Evolutionary conservation across 805 yeast species (phyloP), one percentile per base, ranked within the genome.

Genomic region (Spathaspora sp.): DNA sequence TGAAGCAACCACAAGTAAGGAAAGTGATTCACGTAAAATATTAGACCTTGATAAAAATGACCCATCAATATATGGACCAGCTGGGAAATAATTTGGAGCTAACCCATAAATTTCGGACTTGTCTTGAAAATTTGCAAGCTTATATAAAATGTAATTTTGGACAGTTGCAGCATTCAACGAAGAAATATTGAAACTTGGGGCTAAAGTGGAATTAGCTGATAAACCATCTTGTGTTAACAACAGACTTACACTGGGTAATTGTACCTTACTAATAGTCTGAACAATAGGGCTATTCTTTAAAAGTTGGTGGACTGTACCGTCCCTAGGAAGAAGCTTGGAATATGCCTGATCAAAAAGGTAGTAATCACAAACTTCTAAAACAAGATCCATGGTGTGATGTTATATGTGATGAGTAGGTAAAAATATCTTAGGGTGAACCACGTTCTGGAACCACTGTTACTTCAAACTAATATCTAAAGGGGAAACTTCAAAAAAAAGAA

Each of bases 321-420:
- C 49, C 31, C 49, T 59, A 52, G 66, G 76, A 46, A 89, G 72
- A 2, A 82, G 55, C 42, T 71, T 71, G 29, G 97, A 88, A 61
- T 91, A 93, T 16, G 82, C 72, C 65, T 75, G 77, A 72, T 94
- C 99, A 48, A 93, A 80, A 28, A 83, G 61, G 60, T 72, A 88
- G 46, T 88, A 77, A 70, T 94, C 99, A 45, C 76, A 70, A 20
- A 83, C 73, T 68, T 94, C 99, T 49, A 94, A 78, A 20, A 90
- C 91, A 63, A 94, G 75, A 86, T 94, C 99, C 99, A 94, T 93
- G 52, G 46, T 64, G 54, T 12, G 44, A 17, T 12, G 44, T 20
- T 12, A 46, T 42, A 42, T 23, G 17, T 11, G 16, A 14, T 35
- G 16, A n/a, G 40, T 35, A n/a, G 11, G 40, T 35, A n/a, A 11